Percentiles rank a stretch among this genome's conserved stretches.
These are phyloP conservation scores for Trifolium subterraneum DNA, from an alignment of 306 rosid species.

Conservation along the genomic window DNA sequence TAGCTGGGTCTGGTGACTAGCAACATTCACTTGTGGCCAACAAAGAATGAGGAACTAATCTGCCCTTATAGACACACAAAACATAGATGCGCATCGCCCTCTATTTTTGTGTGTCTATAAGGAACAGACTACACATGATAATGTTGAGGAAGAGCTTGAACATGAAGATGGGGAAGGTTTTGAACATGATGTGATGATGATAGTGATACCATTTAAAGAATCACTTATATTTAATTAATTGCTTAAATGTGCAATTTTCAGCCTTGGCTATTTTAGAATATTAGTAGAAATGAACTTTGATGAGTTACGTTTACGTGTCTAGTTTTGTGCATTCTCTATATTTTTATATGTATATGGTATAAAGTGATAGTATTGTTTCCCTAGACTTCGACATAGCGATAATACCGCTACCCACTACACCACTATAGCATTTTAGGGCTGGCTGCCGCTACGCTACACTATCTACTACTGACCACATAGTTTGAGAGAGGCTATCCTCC, in stretches of 20 bases:
- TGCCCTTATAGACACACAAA: not conserved
- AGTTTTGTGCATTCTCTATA: not conserved
- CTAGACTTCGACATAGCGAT: not conserved
- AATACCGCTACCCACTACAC: not conserved
- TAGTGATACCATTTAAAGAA: not conserved
- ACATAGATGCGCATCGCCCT: not conserved
- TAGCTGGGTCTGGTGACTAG: not conserved
- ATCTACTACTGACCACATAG: not conserved
- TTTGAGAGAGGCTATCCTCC: not conserved
- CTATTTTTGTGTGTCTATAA: too few relatives aligned
- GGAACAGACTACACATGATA: not conserved
- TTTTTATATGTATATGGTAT: too few relatives aligned
- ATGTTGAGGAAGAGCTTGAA: not conserved
- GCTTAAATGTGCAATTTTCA: not conserved
- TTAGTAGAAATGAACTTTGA: constrained; percentile 1
- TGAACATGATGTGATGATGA: not conserved
- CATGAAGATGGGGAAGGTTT: not conserved
- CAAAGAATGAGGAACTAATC: not conserved
- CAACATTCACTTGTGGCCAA: not conserved
- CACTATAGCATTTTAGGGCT: not conserved
- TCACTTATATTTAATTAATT: not conserved
- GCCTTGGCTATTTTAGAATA: not conserved
- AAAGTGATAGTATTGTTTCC: not conserved
- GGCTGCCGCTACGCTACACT: not conserved
- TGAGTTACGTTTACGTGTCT: not conserved